These are phyloP conservation scores for Debaryomyces hansenii DNA, from an alignment of 805 yeast species.

Conservation along the genomic window DNA sequence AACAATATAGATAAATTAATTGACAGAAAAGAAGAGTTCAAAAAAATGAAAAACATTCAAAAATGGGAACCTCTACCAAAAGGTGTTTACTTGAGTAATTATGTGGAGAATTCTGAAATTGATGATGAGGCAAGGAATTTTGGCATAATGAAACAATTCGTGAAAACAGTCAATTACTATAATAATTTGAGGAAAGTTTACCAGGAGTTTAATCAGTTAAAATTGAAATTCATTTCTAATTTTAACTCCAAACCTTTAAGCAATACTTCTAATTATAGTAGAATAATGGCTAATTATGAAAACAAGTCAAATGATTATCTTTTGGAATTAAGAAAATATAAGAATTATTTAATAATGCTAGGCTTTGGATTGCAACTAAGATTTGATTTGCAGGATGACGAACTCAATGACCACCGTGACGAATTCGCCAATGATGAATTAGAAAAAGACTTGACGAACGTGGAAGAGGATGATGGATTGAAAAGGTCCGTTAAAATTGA, in stretches of 20 bases:
- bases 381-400: slow-evolving; percentile 33
- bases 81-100: slow-evolving; percentile 42
- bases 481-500: slow-evolving; percentile 33
- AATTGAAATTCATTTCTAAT: slow-evolving; percentile 26
- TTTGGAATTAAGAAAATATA: slow-evolving; percentile 45
- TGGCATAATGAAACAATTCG: slow-evolving; percentile 45
- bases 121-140: slow-evolving; percentile 28
- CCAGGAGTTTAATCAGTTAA: slow-evolving; percentile 30
- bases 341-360: slow-evolving; percentile 43
- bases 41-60: slow-evolving; percentile 31
- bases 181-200: slow-evolving; percentile 36
- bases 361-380: slow-evolving; percentile 50
- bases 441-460: neutral
- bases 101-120: slow-evolving; percentile 16
- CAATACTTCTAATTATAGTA: slow-evolving; percentile 33
- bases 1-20: slow-evolving; percentile 37
- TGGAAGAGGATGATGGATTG: slow-evolving; percentile 27
- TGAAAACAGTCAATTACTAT: slow-evolving; percentile 42
- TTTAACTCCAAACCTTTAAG: slow-evolving; percentile 23
- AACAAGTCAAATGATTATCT: slow-evolving; percentile 44
- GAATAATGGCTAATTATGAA: slow-evolving; percentile 39
- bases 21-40: slow-evolving; percentile 26
- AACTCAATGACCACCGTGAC: slow-evolving; percentile 6
- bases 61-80: slow-evolving; percentile 45
- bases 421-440: slow-evolving; percentile 11